Conservation (phyloP, 1,139 yeast genomes). For the Maudiozyma humilis region DNA sequence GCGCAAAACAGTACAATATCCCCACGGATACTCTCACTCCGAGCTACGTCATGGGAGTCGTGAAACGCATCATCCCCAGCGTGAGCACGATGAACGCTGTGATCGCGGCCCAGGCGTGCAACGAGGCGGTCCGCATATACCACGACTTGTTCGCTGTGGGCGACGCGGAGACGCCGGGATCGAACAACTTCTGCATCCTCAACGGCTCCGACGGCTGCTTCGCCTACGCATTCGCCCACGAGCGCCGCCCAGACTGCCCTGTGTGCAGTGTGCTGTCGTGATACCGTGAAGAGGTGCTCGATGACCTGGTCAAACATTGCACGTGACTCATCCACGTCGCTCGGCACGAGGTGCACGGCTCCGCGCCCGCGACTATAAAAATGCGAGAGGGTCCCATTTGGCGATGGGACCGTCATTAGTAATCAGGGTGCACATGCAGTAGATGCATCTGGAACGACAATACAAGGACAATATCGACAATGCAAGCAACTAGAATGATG, state of each 20-base stretch:
- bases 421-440: background rate
- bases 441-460: too few relatives aligned
- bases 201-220: constrained; percentile 72
- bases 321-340: background rate
- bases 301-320: too few relatives aligned
- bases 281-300: too few relatives aligned
- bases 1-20: constrained; percentile 64
- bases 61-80: constrained; percentile 87
- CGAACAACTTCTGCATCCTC: constrained; percentile 70
- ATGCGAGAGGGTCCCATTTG: background rate
- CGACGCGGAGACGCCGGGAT: constrained; percentile 7
- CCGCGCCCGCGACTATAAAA: too few relatives aligned
- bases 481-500: background rate
- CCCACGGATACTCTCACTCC: constrained; percentile 54
- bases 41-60: constrained; percentile 72
- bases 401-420: background rate
- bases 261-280: constrained; percentile 42
- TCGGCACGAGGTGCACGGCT: too few relatives aligned
- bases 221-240: constrained; percentile 61
- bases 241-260: constrained; percentile 54
- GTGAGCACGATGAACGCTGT: constrained; percentile 92
- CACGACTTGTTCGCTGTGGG: constrained; percentile 43
- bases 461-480: background rate
- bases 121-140: constrained; percentile 68
- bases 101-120: constrained; percentile 85